These are phyloP conservation scores for Lactifluus subvellereus DNA, from an alignment of 768 basidiomycete genomes.

Conservation along the genomic window DNA sequence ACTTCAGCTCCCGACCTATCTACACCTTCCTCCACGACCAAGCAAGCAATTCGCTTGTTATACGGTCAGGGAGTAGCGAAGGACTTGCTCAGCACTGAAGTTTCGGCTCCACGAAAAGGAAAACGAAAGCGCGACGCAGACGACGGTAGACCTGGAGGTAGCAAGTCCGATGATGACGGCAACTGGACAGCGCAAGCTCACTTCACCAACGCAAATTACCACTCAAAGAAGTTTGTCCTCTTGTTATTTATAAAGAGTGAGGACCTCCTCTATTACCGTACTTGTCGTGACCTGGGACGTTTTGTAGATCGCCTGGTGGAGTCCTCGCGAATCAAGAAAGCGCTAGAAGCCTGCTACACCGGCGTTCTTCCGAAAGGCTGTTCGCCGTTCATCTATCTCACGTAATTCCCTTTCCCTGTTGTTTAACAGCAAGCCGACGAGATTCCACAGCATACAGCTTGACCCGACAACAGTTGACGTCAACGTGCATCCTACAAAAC, in stretches of 20 bases:
- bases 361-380: constrained; percentile 84
- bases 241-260: constrained; percentile 93
- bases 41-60: constrained; percentile 68
- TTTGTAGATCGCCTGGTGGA: constrained; percentile 84
- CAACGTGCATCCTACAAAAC: constrained; percentile 97
- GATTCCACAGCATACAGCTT: constrained; percentile 57
- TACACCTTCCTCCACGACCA: constrained; percentile 63
- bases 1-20: constrained; percentile 72
- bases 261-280: constrained; percentile 27
- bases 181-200: constrained; percentile 68
- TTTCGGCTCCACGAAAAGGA: constrained; percentile 26
- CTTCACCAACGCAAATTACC: constrained; percentile 84
- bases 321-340: constrained; percentile 77
- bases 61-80: constrained; percentile 80
- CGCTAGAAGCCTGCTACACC: constrained; percentile 81
- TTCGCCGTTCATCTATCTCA: constrained; percentile 89
- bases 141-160: constrained; percentile 31
- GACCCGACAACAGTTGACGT: constrained; percentile 89
- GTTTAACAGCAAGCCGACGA: neutral
- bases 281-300: neutral
- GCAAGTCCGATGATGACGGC: constrained; percentile 31
- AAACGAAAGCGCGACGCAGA: constrained; percentile 26
- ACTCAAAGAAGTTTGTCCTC: constrained; percentile 78
- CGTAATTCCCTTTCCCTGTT: constrained; percentile 40
- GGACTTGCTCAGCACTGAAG: constrained; percentile 50